Conservation (phyloP, 2,329 filamentous ascomycete genomes). For the Microdochium trichocladiopsis region DNA sequence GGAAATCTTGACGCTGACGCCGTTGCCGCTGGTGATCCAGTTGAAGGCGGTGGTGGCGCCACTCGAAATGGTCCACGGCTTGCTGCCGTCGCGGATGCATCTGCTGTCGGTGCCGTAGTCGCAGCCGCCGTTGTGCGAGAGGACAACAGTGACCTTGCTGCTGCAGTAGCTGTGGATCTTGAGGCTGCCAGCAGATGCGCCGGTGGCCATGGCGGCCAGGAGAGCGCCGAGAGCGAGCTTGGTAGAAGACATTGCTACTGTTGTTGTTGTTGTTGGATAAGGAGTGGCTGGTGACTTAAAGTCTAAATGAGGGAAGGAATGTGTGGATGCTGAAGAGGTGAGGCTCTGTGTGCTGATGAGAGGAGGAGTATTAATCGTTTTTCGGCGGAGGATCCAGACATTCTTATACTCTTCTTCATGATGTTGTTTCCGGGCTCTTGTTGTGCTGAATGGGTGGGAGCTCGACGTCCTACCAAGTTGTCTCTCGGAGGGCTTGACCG, state of each 20-base stretch:
- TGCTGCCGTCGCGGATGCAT: not conserved
- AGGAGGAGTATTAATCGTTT: not conserved
- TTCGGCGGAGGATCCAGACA: not conserved
- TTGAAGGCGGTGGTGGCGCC: not conserved
- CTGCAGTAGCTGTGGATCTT: not conserved
- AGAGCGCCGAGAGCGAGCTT: not conserved
- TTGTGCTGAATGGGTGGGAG: no score
- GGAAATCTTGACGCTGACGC: conserved; percentile 5
- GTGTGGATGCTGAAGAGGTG: not conserved
- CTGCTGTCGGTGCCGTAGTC: not conserved
- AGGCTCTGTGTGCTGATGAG: not conserved
- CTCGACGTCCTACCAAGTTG: no score
- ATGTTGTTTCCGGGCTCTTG: not conserved
- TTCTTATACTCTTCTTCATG: not conserved
- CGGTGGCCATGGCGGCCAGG: not conserved
- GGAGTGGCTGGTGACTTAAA: not conserved
- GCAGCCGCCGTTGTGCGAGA: not conserved
- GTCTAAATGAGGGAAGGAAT: no score
- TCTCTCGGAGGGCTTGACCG: no score
- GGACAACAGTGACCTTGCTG: not conserved
- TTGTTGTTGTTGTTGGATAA: not conserved
- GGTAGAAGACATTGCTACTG: not conserved
- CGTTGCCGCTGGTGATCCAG: conserved; percentile 2
- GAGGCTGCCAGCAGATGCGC: not conserved
- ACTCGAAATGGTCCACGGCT: not conserved